Evolutionary conservation across 1,284 basidiomycete genomes (phyloP).

Genomic region (Agroathelia rolfsii): DNA sequence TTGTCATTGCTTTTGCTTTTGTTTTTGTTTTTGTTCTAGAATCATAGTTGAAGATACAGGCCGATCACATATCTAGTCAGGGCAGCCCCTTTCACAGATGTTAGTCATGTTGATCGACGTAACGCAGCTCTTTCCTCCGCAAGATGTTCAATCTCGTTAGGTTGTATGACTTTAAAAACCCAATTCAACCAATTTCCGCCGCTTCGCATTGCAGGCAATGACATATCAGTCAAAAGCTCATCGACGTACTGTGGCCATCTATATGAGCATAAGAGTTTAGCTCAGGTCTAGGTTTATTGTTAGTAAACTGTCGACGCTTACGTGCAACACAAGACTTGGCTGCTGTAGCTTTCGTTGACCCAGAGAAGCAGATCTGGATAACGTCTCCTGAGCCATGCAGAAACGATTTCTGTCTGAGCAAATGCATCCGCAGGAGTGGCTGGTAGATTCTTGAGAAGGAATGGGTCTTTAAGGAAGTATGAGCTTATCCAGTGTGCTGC

Average conservation of each 20-base stretch:
- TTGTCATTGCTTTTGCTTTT: no score
- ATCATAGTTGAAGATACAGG: no score
- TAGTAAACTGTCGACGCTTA: slow-evolving; percentile 1
- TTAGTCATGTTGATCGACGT: no score
- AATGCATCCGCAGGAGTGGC: slow-evolving; percentile 33
- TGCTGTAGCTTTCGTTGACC: slow-evolving; percentile 37
- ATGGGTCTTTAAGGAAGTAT: slow-evolving; percentile 41
- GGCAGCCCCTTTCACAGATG: no score
- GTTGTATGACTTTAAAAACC: slow-evolving; percentile 41
- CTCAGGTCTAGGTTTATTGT: no score
- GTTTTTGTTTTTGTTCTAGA: no score
- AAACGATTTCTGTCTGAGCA: slow-evolving; percentile 27
- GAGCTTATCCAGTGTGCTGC: slow-evolving; percentile 54
- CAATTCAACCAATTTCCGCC: slow-evolving; percentile 54
- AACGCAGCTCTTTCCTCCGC: no score
- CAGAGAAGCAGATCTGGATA: slow-evolving; percentile 35
- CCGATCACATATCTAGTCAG: no score
- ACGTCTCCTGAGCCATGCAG: slow-evolving; percentile 40
- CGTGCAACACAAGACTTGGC: slow-evolving; percentile 14
- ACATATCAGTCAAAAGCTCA: slow-evolving; percentile 49
- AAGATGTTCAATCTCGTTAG: slow-evolving; percentile 37
- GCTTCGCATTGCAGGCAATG: slow-evolving; percentile 34
- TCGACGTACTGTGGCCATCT: slow-evolving; percentile 53
- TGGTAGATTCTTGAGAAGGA: slow-evolving; percentile 34
- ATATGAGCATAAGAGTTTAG: slow-evolving; percentile 1